Evolutionary conservation across 108 stramenopile genomes (phyloP).

Genomic region (Fistulifera solaris): DNA sequence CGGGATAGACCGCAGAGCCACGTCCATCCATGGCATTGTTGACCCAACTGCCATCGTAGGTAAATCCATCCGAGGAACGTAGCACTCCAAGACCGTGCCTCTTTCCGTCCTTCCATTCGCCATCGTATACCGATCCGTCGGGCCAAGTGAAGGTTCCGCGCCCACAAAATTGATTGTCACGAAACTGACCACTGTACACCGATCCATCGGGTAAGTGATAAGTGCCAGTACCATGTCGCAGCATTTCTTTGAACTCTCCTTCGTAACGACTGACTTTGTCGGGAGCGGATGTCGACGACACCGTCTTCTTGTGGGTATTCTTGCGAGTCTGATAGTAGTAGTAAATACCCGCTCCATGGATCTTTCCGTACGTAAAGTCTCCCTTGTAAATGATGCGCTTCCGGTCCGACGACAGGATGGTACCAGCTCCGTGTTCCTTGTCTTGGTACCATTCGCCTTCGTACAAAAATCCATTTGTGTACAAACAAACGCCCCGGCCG

Average conservation of each 20-base stretch:
- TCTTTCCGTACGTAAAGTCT: conserved; percentile 74
- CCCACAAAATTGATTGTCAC: conserved; percentile 68
- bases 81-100: conserved; percentile 62
- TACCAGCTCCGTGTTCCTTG: conserved; percentile 80
- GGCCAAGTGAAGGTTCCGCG: conserved; percentile 71
- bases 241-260: conserved; percentile 80
- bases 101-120: conserved; percentile 76
- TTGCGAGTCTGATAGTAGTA: conserved; percentile 35
- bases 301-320: not conserved
- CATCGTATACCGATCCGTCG: conserved; percentile 64
- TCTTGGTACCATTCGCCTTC: conserved; percentile 83
- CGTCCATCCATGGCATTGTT: conserved; percentile 84
- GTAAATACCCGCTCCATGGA: conserved; percentile 78
- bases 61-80: conserved; percentile 64
- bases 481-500: conserved; percentile 77
- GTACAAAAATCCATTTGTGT: conserved; percentile 68
- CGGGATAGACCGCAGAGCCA: conserved; percentile 74
- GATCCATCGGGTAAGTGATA: conserved; percentile 69
- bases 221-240: conserved; percentile 58
- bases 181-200: conserved; percentile 76
- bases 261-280: conserved; percentile 32
- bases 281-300: not conserved
- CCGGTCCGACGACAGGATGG: conserved; percentile 67
- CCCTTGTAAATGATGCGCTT: conserved; percentile 69
- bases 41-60: conserved; percentile 85